Evolutionary conservation across 371 early-diverging fungal genomes (phyloP), one percentile per base, ranked within the genome.

Genomic region (Mortierella sp.): DNA sequence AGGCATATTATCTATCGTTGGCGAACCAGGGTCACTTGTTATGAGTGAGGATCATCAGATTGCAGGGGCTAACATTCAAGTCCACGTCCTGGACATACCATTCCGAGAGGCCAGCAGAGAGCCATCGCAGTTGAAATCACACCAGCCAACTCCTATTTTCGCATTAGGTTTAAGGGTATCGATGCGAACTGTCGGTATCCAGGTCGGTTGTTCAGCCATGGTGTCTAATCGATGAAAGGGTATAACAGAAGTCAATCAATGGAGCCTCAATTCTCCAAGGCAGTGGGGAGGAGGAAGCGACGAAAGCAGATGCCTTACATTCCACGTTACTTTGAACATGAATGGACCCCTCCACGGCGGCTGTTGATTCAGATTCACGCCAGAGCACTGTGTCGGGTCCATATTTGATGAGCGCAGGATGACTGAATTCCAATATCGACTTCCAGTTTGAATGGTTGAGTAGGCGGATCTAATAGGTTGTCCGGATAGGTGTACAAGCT

Each of bases 91-190:
- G n/a, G 21, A 44, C 57, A 13, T 69, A 76, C 77, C 77, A 51
- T 65, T 69, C 34, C 77, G 48, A 6, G 77, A 76, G 4, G 77
- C 77, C 13, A 76, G 65, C 31, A 76, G 24, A 2, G 77, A 57
- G 4, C 77, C 77, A n/a, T 76, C 70, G 40, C 69, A 48, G 49
- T 69, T 76, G 41, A 76, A 76, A 24, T 76, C 77, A 39, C 77
- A 76, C 77, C 77, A 76, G 13, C 69, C 59, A 3, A 76, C 65
- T 24, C 77, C 77, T 8, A 69, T 58, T 44, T 76, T 76, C 25
- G 77, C 57, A 45, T 76, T 76, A 21, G 77, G 77, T 24, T 76
- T 76, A 22, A 57, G 65, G 29, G 61, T 64, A 50, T 76, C 77
- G 17, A 68, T 54, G 4, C 69, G 69, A 4, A 53, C 29, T 25